Base-by-base conservation (phyloP, 768 basidiomycete genomes). In the Hericium rajendrae region DNA sequence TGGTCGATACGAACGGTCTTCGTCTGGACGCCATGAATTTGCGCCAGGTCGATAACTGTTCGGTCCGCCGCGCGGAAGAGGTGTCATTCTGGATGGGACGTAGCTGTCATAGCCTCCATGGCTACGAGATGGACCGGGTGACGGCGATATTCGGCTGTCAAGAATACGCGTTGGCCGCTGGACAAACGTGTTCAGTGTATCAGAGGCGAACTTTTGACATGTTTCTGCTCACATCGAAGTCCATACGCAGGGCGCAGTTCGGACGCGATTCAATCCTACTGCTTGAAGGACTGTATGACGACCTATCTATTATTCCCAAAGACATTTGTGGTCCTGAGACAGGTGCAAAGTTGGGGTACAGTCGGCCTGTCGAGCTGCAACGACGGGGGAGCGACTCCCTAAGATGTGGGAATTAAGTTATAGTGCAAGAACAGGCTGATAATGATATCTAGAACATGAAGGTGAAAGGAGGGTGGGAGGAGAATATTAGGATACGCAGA, bases 81-180 rank as follows among this genome's bases (percentile, higher is more conserved):
- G 62, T 11, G 66, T 59, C 40, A 71, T 63, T 24, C 72, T 72
- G 57, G 73, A 67, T 28, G 79, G 76, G 32, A 73, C 71, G 66
- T 83, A 84, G 52, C 75, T 76, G 63, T 85, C 79, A 62, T 81
- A 81, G 26, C 76, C 64, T 15, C 62, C 48, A 57, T 69, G 73
- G 57, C 76, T 72, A 41, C 78, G 71, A 59, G 77, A 69, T 38
- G 78, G 64, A 40, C 72, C 71, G 51, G 81, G 78, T 52, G 84
- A 80, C 48, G 78, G 77, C 46, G 77, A 74, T 61, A 73, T 74
- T 55, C 76, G 76, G 62, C 49, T 22, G 60, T 65, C 53, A 49
- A 38, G 61, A 51, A 65, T 60, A 15, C 58, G 59, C 6, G 38
- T 24, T 51, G 53, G 54, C 39, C 55, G 60, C 57, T 61, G 54